Evolutionary conservation across 139 green algal species (phyloP).

Genomic region (Volvox africanus): DNA sequence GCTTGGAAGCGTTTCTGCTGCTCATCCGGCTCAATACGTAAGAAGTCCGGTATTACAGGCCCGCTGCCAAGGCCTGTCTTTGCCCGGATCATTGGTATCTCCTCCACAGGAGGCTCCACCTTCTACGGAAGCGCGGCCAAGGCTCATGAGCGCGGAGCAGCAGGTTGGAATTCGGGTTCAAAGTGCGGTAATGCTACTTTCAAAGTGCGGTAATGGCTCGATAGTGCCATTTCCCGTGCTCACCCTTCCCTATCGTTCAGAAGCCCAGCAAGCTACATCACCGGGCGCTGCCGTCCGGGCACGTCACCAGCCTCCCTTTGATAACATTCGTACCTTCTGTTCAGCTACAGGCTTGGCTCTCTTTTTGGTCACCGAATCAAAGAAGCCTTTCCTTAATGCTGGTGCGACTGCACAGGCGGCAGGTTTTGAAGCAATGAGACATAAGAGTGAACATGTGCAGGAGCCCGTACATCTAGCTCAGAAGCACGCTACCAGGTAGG

Average conservation of each 20-base stretch:
- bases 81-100: conserved; percentile 41
- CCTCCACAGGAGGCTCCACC: background rate
- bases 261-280: too few species aligned
- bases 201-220: too few species aligned
- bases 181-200: too few species aligned
- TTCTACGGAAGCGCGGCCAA: background rate
- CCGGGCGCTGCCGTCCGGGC: too few species aligned
- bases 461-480: too few species aligned
- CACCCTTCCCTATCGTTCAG: too few species aligned
- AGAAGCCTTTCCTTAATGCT: conserved; percentile 59
- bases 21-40: conserved; percentile 56
- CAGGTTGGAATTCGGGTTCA: background rate
- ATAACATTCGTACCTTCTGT: background rate
- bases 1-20: conserved; percentile 30
- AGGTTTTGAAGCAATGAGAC: too few species aligned
- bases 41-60: conserved; percentile 56
- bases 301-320: too few species aligned
- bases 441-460: too few species aligned
- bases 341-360: conserved; percentile 45
- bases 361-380: conserved; percentile 48
- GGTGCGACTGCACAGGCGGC: background rate
- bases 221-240: too few species aligned
- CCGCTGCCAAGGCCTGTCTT: conserved; percentile 42
- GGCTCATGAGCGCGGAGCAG: background rate
- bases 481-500: too few species aligned